Percentiles rank a stretch among this genome's conserved stretches.
These are phyloP conservation scores for Pseudogymnoascus verrucosus DNA, from an alignment of 2,329 filamentous ascomycete genomes.

Conservation along the genomic window DNA sequence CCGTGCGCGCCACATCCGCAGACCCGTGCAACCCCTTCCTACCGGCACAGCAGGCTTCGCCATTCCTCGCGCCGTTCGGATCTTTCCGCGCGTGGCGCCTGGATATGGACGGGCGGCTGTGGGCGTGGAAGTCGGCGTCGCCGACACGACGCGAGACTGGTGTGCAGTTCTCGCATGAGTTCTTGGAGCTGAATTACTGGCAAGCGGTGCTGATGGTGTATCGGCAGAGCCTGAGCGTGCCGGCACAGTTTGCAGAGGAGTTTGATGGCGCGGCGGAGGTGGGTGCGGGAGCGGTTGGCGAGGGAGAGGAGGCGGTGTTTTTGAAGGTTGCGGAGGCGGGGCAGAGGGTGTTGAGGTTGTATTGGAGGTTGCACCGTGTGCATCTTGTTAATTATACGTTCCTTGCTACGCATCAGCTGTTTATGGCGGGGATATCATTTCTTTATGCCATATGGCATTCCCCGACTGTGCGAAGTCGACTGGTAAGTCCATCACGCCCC, in stretches of 20 bases:
- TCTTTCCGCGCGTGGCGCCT: slow-evolving; percentile 83
- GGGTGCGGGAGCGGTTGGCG: slow-evolving; percentile 24
- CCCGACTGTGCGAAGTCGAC: slow-evolving; percentile 70
- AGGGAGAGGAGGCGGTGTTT: slow-evolving; percentile 87
- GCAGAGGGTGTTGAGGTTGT: slow-evolving; percentile 83
- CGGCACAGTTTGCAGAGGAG: slow-evolving; percentile 75
- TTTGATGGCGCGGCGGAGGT: slow-evolving; percentile 58
- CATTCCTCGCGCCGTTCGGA: slow-evolving; percentile 75
- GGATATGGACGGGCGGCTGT: slow-evolving; percentile 75
- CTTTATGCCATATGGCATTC: slow-evolving; percentile 98
- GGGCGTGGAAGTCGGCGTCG: slow-evolving; percentile 78
- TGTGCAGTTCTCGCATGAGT: slow-evolving; percentile 81
- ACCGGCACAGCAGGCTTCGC: slow-evolving; percentile 70
- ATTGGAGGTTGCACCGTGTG: slow-evolving; percentile 79
- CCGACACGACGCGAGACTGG: slow-evolving; percentile 73
- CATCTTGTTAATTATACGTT: slow-evolving; percentile 95
- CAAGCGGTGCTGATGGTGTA: slow-evolving; percentile 95
- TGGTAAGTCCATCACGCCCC: slow-evolving; percentile 50
- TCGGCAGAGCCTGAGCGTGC: slow-evolving; percentile 79
- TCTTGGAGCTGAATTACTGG: slow-evolving; percentile 95
- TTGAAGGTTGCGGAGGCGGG: slow-evolving; percentile 92
- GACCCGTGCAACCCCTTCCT: slow-evolving; percentile 63
- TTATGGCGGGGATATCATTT: slow-evolving; percentile 95
- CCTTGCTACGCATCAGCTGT: slow-evolving; percentile 88
- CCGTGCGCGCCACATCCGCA: slow-evolving; percentile 58